Evolutionary conservation across 2,329 filamentous ascomycete genomes (phyloP).

Genomic region (Dactylella cylindrospora): DNA sequence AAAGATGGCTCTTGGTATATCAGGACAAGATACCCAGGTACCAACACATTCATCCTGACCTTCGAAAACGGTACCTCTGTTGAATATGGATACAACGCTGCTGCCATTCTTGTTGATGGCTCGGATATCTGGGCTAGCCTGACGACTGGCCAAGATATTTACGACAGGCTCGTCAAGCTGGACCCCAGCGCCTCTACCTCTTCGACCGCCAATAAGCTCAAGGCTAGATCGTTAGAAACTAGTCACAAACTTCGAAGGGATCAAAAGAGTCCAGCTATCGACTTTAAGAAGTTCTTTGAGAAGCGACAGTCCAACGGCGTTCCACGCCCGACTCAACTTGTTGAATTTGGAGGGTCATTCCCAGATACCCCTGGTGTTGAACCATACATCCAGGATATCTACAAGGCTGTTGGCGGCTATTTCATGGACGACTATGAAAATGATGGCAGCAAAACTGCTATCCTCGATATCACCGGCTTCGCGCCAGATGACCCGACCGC

Average conservation of each 20-base stretch:
- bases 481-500: conserved; percentile 23
- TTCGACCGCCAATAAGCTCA: conserved; percentile 2
- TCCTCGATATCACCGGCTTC: conserved; percentile 39
- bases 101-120: conserved; percentile 5
- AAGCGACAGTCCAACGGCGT: conserved; percentile 30
- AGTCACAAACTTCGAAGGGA: conserved; percentile 8
- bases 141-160: conserved; percentile 13
- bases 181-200: neutral
- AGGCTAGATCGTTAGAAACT: conserved; percentile 12
- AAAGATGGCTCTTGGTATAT: conserved; percentile 15
- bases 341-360: conserved; percentile 14
- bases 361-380: conserved; percentile 29
- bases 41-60: conserved; percentile 33
- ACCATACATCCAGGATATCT: conserved; percentile 38
- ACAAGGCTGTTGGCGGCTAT: conserved; percentile 32
- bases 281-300: neutral
- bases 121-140: conserved; percentile 12
- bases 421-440: conserved; percentile 35
- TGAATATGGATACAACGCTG: conserved; percentile 17
- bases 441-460: conserved; percentile 19
- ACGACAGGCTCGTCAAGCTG: conserved; percentile 28
- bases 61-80: conserved; percentile 33
- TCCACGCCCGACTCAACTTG: conserved; percentile 10
- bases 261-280: conserved; percentile 8
- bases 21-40: conserved; percentile 23